Evolutionary conservation across 139 green algal species (phyloP).

Genomic region (Yamagishiella unicocca): DNA sequence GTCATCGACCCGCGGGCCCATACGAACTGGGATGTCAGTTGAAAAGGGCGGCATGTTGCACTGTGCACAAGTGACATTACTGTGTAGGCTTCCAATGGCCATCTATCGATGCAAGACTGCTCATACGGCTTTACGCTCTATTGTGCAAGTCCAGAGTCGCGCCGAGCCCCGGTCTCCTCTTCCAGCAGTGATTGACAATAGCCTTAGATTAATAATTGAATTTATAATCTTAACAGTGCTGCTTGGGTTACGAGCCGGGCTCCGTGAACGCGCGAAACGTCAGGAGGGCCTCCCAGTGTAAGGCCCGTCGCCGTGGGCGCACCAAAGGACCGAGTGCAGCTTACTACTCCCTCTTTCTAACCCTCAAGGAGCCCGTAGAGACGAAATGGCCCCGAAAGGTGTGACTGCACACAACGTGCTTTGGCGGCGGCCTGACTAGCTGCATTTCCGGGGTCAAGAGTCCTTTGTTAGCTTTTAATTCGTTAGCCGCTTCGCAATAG

Average conservation of each 20-base stretch:
- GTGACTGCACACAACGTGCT: not conserved
- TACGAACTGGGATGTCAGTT: too few species aligned
- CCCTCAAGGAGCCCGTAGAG: conserved; percentile 29
- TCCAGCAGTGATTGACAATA: too few species aligned
- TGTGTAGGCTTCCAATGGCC: too few species aligned
- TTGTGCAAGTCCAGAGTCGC: too few species aligned
- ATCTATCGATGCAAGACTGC: too few species aligned
- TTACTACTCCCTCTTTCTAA: conserved; percentile 24
- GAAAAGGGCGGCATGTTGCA: too few species aligned
- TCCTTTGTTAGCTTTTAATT: not conserved
- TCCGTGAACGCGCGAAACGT: not conserved
- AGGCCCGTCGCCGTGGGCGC: not conserved
- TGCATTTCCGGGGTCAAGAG: not conserved
- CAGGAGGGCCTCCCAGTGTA: not conserved
- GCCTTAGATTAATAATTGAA: too few species aligned
- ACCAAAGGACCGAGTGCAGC: not conserved
- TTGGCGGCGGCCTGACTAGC: conserved; percentile 23
- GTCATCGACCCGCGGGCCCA: too few species aligned
- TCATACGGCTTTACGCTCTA: too few species aligned
- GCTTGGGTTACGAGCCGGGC: not conserved
- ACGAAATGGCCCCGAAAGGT: conserved; percentile 48
- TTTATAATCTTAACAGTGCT: too few species aligned
- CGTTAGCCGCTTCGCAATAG: not conserved
- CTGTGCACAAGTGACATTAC: too few species aligned
- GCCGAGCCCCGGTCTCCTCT: too few species aligned